These are phyloP conservation scores for Exobasidium rhododendri DNA, from an alignment of 1,284 basidiomycete species.

Conservation along the genomic window DNA sequence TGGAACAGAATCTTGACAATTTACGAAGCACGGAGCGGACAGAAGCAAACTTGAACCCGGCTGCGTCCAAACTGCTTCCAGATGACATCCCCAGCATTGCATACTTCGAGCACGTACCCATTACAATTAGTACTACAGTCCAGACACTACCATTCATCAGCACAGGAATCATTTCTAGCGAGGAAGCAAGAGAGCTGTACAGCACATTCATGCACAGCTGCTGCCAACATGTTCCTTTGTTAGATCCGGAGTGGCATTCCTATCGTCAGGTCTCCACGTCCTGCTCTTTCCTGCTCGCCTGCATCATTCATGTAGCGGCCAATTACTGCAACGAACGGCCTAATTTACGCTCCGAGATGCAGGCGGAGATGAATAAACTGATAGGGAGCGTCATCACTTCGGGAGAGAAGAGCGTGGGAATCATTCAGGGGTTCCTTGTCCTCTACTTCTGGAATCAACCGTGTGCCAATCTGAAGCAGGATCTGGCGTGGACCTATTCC, in stretches of 20 bases:
- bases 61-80: not conserved
- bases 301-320: conserved; percentile 83
- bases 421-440: conserved; percentile 56
- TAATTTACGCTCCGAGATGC: conserved; percentile 65
- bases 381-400: conserved; percentile 39
- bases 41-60: not conserved
- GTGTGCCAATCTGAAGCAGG: conserved; percentile 74
- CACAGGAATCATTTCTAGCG: conserved; percentile 72
- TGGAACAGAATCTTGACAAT: conserved; percentile 6
- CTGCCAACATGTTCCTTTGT: conserved; percentile 32
- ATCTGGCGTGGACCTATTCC: conserved; percentile 75
- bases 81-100: not conserved
- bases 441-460: conserved; percentile 56
- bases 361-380: conserved; percentile 2
- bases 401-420: conserved; percentile 89
- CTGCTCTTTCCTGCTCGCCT: conserved; percentile 50
- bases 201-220: conserved; percentile 70
- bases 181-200: conserved; percentile 82
- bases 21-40: not conserved
- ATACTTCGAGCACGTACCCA: not conserved
- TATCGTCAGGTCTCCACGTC: conserved; percentile 43
- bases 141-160: conserved; percentile 61
- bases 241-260: conserved; percentile 54
- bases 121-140: not conserved
- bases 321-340: conserved; percentile 80